Evolutionary conservation across 176 grass and related monocot species (phyloP).

Genomic region (Oryza punctata): DNA sequence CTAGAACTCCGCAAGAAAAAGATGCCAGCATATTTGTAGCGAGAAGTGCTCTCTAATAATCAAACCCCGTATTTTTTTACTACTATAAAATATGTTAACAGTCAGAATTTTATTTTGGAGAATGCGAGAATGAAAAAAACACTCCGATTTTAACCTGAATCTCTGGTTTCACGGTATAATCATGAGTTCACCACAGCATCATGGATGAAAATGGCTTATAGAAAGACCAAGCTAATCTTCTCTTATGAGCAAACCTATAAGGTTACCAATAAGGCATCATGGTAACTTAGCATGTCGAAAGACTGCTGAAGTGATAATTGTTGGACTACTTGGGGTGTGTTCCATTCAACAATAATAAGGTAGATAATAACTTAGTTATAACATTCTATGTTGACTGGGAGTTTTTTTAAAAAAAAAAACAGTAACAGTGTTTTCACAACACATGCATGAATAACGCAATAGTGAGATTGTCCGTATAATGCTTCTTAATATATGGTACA

Average conservation of each 20-base stretch:
- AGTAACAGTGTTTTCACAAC: neutral
- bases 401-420: neutral
- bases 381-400: neutral
- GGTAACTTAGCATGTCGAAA: neutral
- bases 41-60: slow-evolving; percentile 7
- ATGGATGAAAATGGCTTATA: slow-evolving; percentile 1
- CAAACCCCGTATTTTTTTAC: neutral
- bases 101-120: neutral
- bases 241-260: neutral
- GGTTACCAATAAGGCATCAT: neutral
- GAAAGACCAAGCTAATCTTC: neutral
- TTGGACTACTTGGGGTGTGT: too few species aligned
- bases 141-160: neutral
- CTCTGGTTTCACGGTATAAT: slow-evolving; percentile 6
- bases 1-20: slow-evolving; percentile 25
- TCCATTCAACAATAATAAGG: neutral
- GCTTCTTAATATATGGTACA: slow-evolving; percentile 14
- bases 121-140: neutral
- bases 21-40: neutral
- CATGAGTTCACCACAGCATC: slow-evolving; percentile 8
- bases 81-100: slow-evolving; percentile 8
- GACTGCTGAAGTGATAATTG: slow-evolving; percentile 3
- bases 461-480: slow-evolving; percentile 23
- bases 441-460: slow-evolving; percentile 1
- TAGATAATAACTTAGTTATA: neutral